Evolutionary conservation across 2,329 filamentous ascomycete genomes (phyloP), one percentile per base, ranked within the genome.

Genomic region (Gremmenia infestans): DNA sequence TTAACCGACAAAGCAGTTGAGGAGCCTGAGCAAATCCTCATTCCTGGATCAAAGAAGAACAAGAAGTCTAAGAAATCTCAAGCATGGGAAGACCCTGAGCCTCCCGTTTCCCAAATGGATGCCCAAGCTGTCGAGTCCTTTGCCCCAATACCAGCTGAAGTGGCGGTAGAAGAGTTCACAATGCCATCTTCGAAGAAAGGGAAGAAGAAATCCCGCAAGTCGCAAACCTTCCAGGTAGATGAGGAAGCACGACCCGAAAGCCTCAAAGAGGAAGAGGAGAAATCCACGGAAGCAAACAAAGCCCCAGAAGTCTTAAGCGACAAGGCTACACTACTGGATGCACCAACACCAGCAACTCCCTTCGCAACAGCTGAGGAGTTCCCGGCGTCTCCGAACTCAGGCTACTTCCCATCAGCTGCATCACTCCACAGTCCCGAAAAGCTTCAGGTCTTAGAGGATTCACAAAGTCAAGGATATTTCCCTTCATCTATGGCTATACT

Each of bases 61-160:
- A 70, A 71, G 56, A 67, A 68, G 55, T 69, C 66, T 54, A 71
- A 69, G 54, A 61, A 55, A 23, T 28, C 46, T 8, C 42, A 52
- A 28, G 19, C 50, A 43, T 52, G 49, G 45, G 48, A 54, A 7
- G 54, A 59, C 12, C 37, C 36, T 12, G 52, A 53, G 28, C 28
- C 47, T 19, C 37, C 47, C 3, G 6, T 19, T 5, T 14, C 50
- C 22, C 32, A 50, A 17, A 35, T 23, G 25, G 43, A 23, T 9
- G 32, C 28, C 22, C 28, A 35, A 23, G 46, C 47, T 42, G 22
- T n/a, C 37, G 50, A 53, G 39, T 23, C 19, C 23, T n/a, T 22
- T 48, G 50, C 48, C n/a, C 17, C 48, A n/a, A 14, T 50, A 47
- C 45, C 22, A 48, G 32, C 42, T 14, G n/a, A 11, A 15, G 48